phyloP scores from a whole-genome alignment of 176 grass and related monocot genomes.

The Carex kokanica region DNA sequence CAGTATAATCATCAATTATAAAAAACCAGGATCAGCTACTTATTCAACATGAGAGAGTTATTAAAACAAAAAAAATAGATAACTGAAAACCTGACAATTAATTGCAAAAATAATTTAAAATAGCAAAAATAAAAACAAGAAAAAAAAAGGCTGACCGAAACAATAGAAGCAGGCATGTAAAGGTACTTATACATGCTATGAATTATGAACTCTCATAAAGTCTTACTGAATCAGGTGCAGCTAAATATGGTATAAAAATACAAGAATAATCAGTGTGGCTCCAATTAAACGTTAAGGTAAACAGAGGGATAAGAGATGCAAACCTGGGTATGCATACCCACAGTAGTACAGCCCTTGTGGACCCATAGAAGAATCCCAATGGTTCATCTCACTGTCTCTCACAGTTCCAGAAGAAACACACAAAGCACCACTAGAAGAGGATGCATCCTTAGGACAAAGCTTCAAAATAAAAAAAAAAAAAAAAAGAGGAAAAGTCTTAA shows the following conservation, averaged over 20 bases:
- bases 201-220: not conserved
- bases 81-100: not conserved
- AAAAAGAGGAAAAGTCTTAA: not conserved
- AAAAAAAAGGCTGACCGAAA: not conserved
- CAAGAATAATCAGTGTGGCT: not conserved
- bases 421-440: slow-evolving; percentile 63
- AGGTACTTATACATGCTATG: not conserved
- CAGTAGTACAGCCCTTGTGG: slow-evolving; percentile 71
- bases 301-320: slow-evolving; percentile 18
- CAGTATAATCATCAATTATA: not conserved
- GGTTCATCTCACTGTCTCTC: slow-evolving; percentile 57
- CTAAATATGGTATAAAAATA: not conserved
- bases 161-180: not conserved
- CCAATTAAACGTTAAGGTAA: not conserved
- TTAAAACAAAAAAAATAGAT: not conserved
- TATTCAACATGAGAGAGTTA: not conserved
- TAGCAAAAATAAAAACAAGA: not conserved
- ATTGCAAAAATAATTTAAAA: not conserved
- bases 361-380: slow-evolving; percentile 42
- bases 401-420: slow-evolving; percentile 70
- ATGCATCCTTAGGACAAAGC: slow-evolving; percentile 50
- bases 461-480: slow-evolving; percentile 23
- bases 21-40: not conserved
- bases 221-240: not conserved
- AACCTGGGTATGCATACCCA: slow-evolving; percentile 83